Evolutionary conservation across 768 basidiomycete species (phyloP).

Genomic region (Cystobasidium tubakii): DNA sequence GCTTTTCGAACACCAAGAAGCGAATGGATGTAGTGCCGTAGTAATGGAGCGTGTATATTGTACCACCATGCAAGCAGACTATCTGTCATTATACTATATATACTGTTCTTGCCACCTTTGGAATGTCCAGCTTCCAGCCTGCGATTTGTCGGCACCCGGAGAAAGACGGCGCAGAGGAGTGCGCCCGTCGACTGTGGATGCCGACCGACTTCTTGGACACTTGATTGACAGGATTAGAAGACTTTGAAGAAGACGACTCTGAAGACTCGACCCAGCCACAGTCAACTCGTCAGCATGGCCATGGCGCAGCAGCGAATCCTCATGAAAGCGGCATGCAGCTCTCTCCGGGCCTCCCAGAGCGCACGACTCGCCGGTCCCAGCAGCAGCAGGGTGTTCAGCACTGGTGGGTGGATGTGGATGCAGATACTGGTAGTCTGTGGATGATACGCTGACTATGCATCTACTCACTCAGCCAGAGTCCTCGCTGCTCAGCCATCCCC

Average conservation of each 20-base stretch:
- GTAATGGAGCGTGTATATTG: not conserved
- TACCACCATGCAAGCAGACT: not conserved
- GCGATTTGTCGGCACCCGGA: slow-evolving; percentile 8
- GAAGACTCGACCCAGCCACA: not conserved
- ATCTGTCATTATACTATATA: not conserved
- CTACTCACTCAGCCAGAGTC: slow-evolving; percentile 10
- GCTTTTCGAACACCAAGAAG: not conserved
- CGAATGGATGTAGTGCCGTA: not conserved
- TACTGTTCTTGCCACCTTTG: not conserved
- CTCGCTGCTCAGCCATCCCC: slow-evolving; percentile 23
- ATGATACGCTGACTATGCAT: too few species aligned
- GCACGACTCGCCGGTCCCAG: slow-evolving; percentile 4
- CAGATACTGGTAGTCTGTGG: too few species aligned
- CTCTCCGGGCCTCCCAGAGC: not conserved
- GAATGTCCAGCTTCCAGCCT: slow-evolving; percentile 1
- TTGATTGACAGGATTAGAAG: too few species aligned
- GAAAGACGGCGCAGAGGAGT: not conserved
- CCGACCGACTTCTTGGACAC: too few species aligned
- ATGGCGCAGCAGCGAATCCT: slow-evolving; percentile 17
- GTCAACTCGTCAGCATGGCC: not conserved
- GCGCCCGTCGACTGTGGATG: too few species aligned
- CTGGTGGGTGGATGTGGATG: slow-evolving; percentile 2
- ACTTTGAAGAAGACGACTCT: too few species aligned
- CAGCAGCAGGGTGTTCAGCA: slow-evolving; percentile 24
- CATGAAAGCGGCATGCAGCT: slow-evolving; percentile 2